Percentiles rank a stretch among this genome's conserved stretches.
phyloP scores from a whole-genome alignment of 1,139 yeast genomes.

The Groenewaldozyma sp. region DNA sequence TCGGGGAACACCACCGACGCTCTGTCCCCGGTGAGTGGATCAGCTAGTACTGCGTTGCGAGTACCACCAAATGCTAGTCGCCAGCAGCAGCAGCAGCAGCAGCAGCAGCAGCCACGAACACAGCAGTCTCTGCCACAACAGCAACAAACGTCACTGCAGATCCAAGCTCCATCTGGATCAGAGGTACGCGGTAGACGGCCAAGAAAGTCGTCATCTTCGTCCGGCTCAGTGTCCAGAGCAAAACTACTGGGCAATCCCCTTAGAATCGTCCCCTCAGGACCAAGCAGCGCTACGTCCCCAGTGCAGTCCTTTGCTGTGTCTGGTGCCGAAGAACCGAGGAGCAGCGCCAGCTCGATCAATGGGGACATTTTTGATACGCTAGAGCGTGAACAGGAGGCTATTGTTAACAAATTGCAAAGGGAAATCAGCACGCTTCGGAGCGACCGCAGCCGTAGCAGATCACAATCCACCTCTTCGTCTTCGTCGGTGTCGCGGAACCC shows the following conservation, averaged over 20 bases:
- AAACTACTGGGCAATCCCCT: neutral
- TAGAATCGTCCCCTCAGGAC: too few species aligned
- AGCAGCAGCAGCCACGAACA: neutral
- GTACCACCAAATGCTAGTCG: neutral
- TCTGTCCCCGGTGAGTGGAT: too few species aligned
- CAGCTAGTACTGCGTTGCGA: neutral
- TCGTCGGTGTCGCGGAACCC: constrained; percentile 25
- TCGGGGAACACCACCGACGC: too few species aligned
- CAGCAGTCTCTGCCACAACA: neutral
- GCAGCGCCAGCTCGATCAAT: constrained; percentile 1
- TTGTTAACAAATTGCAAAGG: constrained; percentile 30
- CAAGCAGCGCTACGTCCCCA: too few species aligned
- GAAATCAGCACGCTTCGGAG: constrained; percentile 25
- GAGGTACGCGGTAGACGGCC: neutral
- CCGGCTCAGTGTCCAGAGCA: too few species aligned
- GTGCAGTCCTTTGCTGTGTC: too few species aligned
- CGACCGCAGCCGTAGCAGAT: constrained; percentile 24
- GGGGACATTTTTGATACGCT: constrained; percentile 24
- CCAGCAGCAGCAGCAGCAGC: neutral
- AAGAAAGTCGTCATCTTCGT: constrained; percentile 2
- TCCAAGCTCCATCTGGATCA: neutral
- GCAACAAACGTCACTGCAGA: neutral
- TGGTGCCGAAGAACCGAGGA: too few species aligned
- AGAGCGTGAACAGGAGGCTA: constrained; percentile 32
- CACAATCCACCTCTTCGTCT: constrained; percentile 25